Percentiles rank a stretch among this genome's conserved stretches.
Evolutionary conservation across 2,329 filamentous ascomycete species (phyloP).

Genomic region (Escovopsis sp.): DNA sequence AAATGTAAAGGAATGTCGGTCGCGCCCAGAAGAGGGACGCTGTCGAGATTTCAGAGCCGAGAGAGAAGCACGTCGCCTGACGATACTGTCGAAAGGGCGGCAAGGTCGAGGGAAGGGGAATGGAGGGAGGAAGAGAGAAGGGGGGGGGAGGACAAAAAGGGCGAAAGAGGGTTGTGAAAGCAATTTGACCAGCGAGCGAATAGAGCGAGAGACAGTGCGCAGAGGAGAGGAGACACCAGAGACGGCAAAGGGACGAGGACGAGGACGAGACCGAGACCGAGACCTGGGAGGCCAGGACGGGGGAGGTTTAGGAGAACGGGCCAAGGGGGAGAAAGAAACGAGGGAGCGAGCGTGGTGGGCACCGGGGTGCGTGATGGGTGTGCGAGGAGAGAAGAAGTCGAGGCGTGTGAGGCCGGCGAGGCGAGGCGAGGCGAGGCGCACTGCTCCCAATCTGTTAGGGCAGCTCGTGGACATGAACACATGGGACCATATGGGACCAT

Average conservation of each 20-base stretch:
- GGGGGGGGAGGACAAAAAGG: slow-evolving; percentile 13
- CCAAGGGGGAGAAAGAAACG: slow-evolving; percentile 5
- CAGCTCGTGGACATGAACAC: background rate
- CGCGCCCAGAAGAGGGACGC: slow-evolving; percentile 10
- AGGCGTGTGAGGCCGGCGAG: background rate
- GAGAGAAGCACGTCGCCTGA: slow-evolving; percentile 19
- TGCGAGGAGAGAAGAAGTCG: background rate
- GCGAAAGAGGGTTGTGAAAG: background rate
- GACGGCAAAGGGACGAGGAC: slow-evolving; percentile 13
- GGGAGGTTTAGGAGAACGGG: slow-evolving; percentile 5
- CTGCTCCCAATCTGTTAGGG: background rate
- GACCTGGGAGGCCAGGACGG: slow-evolving; percentile 5
- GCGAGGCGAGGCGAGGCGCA: background rate
- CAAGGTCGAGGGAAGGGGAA: slow-evolving; percentile 17
- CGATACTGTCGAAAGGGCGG: slow-evolving; percentile 7
- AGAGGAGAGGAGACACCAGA: slow-evolving; percentile 12
- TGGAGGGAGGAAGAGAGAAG: slow-evolving; percentile 11
- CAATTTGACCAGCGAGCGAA: slow-evolving; percentile 16
- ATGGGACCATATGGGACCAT: background rate
- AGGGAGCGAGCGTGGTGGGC: background rate
- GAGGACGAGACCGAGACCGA: slow-evolving; percentile 2
- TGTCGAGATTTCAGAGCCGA: slow-evolving; percentile 13
- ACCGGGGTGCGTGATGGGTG: background rate
- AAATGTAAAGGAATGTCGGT: slow-evolving; percentile 8
- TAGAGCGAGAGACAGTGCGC: slow-evolving; percentile 13